Base-by-base conservation (phyloP, 306 rosid genomes). In the Lupinus albus region DNA sequence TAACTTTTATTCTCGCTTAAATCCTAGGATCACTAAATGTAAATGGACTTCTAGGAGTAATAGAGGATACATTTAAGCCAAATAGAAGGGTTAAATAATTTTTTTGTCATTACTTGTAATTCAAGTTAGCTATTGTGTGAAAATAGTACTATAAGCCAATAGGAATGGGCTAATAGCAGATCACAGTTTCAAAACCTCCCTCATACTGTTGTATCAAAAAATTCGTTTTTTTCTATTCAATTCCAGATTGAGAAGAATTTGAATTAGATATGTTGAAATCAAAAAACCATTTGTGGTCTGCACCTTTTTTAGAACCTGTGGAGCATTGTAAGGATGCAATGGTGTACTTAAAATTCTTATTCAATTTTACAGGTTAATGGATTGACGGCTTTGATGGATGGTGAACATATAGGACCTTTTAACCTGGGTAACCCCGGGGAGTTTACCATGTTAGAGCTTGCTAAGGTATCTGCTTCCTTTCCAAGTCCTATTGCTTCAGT, bases 361-460 rank as follows among this genome's bases (percentile, higher is more conserved):
- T 57, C 59, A 39, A 47, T 59, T 63, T 71, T 76, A 51, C 79
- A 92, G 98, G 96, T 92, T 56, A 61, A 92, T 70, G 98, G 98
- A 68, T 73, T 92, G 77, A 83, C 79, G 70, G 88, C 95, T 14
- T 74, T 92, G 70, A 92, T 92, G 98, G 95, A 92, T 36, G 63
- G 95, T n/a, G 98, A 92, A 75, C 96, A 92, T 53, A 81, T 89
- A 13, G 98, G 98, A 64, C 98, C 98, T 61, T 92, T 92, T 82
- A 92, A 92, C 75, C 76, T 92, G 61, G 98, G 98, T 72, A 92
- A 92, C 69, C 98, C 98, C 32, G 96, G 98, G 56, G 98, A 92
- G 78, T 92, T 92, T 79, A 92, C 95, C 66, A 92, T 89, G 98
- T 84, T 92, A 33, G 96, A 92, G 82, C 96, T 92, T 59, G 98